These are phyloP conservation scores for Fraxinus paxiana DNA, from an alignment of 305 asterid genomes.

Conservation along the genomic window DNA sequence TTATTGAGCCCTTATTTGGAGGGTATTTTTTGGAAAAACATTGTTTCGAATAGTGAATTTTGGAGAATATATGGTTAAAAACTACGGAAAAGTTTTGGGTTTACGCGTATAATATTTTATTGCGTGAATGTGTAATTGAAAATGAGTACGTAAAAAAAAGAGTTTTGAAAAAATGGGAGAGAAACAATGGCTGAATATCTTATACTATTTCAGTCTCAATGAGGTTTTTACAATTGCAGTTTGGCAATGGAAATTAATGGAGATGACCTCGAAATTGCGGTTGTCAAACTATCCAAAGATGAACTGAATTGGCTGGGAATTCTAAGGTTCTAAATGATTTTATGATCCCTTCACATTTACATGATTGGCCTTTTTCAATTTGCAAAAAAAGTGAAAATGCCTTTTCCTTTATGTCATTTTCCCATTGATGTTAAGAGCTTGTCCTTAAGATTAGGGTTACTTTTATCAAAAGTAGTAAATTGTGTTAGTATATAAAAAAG, in stretches of 20 bases:
- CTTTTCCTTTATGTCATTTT: not conserved
- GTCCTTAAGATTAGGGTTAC: not conserved
- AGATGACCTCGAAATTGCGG: slow-evolving; percentile 50
- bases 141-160: no score
- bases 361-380: not conserved
- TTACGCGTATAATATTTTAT: no score
- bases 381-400: not conserved
- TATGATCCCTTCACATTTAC: not conserved
- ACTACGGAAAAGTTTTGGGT: no score
- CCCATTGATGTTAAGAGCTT: not conserved
- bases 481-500: not conserved
- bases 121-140: no score
- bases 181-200: no score
- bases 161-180: no score
- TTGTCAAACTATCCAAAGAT: slow-evolving; percentile 58
- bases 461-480: not conserved
- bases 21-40: no score
- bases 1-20: no score
- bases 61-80: no score
- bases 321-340: not conserved
- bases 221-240: slow-evolving; percentile 29
- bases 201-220: no score
- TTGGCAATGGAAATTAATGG: slow-evolving; percentile 42
- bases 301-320: slow-evolving; percentile 40
- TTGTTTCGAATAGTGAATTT: no score